Conservation (phyloP, 2,329 filamentous ascomycete species). For the Colletotrichum higginsianum region DNA sequence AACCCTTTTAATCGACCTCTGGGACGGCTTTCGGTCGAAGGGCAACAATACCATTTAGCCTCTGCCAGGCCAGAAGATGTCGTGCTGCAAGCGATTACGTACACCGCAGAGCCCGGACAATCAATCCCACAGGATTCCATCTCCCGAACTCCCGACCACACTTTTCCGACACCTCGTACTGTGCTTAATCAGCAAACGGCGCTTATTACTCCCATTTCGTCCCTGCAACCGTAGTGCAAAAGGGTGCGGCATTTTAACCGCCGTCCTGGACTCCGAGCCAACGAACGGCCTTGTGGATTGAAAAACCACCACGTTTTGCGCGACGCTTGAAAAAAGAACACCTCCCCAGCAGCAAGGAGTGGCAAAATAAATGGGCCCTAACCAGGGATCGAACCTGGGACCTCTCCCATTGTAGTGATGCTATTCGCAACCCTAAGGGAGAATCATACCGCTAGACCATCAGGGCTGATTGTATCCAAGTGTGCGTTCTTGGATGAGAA, state of each 20-base stretch:
- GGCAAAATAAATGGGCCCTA: constrained; percentile 21
- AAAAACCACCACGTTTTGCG: not conserved
- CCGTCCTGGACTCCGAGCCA: no score
- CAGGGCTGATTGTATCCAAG: constrained; percentile 14
- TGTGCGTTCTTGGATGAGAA: accelerated
- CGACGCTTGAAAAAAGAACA: no score
- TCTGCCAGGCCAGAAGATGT: not conserved
- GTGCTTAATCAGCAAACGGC: no score
- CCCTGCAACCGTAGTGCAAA: no score
- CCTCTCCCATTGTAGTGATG: constrained; percentile 21
- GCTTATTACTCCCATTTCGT: not conserved
- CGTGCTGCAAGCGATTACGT: not conserved
- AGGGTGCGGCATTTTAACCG: not conserved
- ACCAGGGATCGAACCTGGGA: constrained; percentile 41
- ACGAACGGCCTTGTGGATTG: not conserved
- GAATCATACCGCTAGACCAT: constrained; percentile 43
- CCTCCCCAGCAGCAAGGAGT: not conserved
- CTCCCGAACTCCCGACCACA: not conserved
- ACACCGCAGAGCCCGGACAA: not conserved
- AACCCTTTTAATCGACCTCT: not conserved
- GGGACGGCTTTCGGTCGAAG: not conserved
- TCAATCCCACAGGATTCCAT: not conserved
- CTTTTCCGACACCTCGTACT: not conserved
- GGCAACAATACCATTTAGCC: no score
- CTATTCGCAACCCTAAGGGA: constrained; percentile 33